Evolutionary conservation across 345 rosid genomes (phyloP).

Genomic region (Eucalyptus regnans): DNA sequence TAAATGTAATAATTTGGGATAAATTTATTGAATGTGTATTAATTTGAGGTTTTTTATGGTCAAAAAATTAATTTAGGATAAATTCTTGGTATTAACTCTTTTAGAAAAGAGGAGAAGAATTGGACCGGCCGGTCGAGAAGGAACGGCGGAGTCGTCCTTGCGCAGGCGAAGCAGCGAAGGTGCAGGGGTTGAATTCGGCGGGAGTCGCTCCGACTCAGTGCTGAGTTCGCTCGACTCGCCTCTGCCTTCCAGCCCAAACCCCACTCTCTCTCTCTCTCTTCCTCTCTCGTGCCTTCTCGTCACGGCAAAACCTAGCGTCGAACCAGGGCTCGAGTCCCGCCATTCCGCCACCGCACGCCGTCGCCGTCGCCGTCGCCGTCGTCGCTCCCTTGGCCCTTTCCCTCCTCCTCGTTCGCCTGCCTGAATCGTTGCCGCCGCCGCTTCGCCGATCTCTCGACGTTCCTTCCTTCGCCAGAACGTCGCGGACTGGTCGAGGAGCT

Average conservation of each 20-base stretch:
- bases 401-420: neutral
- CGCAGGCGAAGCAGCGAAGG: neutral
- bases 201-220: neutral
- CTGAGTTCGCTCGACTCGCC: neutral
- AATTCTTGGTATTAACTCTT: too few relatives aligned
- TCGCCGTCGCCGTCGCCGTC: neutral
- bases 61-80: too few relatives aligned
- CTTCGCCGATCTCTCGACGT: neutral
- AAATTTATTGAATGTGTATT: too few relatives aligned
- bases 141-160: neutral
- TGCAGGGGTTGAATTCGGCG: neutral
- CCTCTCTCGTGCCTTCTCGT: neutral
- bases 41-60: too few relatives aligned
- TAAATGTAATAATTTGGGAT: too few relatives aligned
- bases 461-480: neutral
- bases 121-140: neutral
- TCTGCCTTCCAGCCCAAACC: neutral
- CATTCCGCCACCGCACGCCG: neutral
- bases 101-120: neutral
- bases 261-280: neutral
- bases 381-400: neutral
- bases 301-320: neutral
- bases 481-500: neutral
- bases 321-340: neutral
- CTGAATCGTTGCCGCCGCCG: neutral